Evolutionary conservation across 306 rosid species (phyloP).

Genomic region (Crotalaria pallida): DNA sequence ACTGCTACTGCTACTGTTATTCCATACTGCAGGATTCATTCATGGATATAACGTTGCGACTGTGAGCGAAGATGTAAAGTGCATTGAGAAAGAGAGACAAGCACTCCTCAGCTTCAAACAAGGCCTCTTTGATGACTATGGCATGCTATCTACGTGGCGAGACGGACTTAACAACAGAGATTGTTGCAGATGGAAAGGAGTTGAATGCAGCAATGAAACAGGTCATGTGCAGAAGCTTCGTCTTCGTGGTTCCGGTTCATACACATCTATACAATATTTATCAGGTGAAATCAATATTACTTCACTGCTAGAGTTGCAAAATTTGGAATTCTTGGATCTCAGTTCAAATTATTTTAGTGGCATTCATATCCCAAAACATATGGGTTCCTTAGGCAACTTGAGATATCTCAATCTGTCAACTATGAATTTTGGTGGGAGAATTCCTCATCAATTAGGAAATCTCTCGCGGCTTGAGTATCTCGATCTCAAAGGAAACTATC

Average conservation of each 20-base stretch:
- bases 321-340: constrained; percentile 11
- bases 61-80: not conserved
- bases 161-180: not conserved
- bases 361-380: not conserved
- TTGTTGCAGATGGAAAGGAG: constrained; percentile 16
- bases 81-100: not conserved
- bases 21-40: not conserved
- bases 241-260: not conserved
- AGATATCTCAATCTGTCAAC: constrained; percentile 1
- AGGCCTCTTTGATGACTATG: not conserved
- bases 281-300: not conserved
- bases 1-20: not conserved
- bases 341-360: not conserved
- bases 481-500: not conserved
- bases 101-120: constrained; percentile 14
- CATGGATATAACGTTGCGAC: not conserved
- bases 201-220: constrained; percentile 4
- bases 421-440: rapidly evolving
- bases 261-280: not conserved
- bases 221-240: not conserved
- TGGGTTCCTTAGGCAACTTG: not conserved
- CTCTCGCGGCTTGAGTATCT: not conserved
- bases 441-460: constrained; percentile 2
- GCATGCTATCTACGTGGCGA: constrained; percentile 12
- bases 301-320: not conserved